phyloP scores from a whole-genome alignment of 1,139 yeast genomes.

The Kazachstania sp. region DNA sequence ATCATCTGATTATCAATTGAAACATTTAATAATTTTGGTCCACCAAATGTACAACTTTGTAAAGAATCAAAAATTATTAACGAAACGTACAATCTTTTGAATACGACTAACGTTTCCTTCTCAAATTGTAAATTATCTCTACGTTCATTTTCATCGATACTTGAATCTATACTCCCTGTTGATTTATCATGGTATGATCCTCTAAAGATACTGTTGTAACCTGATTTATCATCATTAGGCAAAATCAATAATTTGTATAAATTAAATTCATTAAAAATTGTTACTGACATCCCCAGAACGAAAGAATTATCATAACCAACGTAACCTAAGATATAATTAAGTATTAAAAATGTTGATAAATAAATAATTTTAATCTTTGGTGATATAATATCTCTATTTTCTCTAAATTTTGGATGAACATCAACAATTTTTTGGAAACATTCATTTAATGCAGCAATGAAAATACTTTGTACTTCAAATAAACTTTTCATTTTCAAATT shows the following conservation, averaged over 20 bases:
- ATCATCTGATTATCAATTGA: slow-evolving; percentile 17
- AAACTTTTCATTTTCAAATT: slow-evolving; percentile 7
- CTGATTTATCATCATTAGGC: slow-evolving; percentile 22
- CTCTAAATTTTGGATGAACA: slow-evolving; percentile 39
- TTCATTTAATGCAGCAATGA: slow-evolving; percentile 27
- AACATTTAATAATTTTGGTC: slow-evolving; percentile 37
- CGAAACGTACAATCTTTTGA: slow-evolving; percentile 44
- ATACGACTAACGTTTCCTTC: slow-evolving; percentile 37
- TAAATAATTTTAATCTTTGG: slow-evolving; percentile 35
- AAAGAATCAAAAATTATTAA: slow-evolving; percentile 47
- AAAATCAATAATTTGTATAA: slow-evolving; percentile 35
- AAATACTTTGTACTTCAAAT: slow-evolving; percentile 20
- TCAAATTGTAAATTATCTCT: slow-evolving; percentile 17
- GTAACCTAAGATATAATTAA: slow-evolving; percentile 49
- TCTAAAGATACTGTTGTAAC: neutral
- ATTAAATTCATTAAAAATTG: slow-evolving; percentile 53
- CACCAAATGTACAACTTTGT: slow-evolving; percentile 51
- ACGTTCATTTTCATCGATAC: slow-evolving; percentile 5
- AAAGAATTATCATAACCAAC: slow-evolving; percentile 51
- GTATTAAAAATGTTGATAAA: slow-evolving; percentile 41
- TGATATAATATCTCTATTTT: slow-evolving; percentile 28
- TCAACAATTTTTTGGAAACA: slow-evolving; percentile 38
- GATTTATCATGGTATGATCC: neutral
- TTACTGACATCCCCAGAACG: slow-evolving; percentile 45
- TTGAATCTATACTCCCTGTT: neutral